Evolutionary conservation across 2,329 filamentous ascomycete species (phyloP).

Genomic region (Sclerotinia glacialis): DNA sequence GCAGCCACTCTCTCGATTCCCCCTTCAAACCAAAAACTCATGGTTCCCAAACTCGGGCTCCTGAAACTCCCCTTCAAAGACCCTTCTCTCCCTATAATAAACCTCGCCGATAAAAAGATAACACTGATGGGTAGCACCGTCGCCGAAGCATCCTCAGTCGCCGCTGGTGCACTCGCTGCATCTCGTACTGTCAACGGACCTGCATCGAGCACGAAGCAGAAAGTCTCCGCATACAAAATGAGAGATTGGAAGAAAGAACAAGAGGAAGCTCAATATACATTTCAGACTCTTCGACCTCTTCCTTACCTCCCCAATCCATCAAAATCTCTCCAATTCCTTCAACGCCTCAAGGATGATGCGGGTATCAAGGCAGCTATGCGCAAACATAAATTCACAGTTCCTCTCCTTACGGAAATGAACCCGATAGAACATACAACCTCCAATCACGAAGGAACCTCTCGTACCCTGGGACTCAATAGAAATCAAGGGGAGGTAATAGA

Average conservation of each 20-base stretch:
- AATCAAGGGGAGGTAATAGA: slow-evolving; percentile 90
- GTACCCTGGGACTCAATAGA: slow-evolving; percentile 81
- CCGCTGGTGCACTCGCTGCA: slow-evolving; percentile 46
- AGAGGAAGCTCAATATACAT: slow-evolving; percentile 68
- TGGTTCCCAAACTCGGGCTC: slow-evolving; percentile 63
- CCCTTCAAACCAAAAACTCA: slow-evolving; percentile 62
- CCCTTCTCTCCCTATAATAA: slow-evolving; percentile 48
- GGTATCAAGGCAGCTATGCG: slow-evolving; percentile 83
- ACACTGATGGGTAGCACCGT: slow-evolving; percentile 63
- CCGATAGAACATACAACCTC: slow-evolving; percentile 71
- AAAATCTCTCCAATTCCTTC: slow-evolving; percentile 67
- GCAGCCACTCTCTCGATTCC: slow-evolving; percentile 57
- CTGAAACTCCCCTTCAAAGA: slow-evolving; percentile 64
- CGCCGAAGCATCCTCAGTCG: slow-evolving; percentile 56
- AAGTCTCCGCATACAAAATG: slow-evolving; percentile 43
- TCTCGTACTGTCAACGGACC: slow-evolving; percentile 47
- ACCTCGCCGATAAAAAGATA: slow-evolving; percentile 57
- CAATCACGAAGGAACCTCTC: slow-evolving; percentile 68
- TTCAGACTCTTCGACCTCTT: slow-evolving; percentile 73
- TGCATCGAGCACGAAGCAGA: slow-evolving; percentile 32
- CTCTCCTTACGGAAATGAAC: slow-evolving; percentile 92
- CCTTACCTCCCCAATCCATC: slow-evolving; percentile 73
- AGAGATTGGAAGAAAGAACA: slow-evolving; percentile 47
- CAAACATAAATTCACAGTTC: slow-evolving; percentile 79
- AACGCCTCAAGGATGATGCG: slow-evolving; percentile 74